Evolutionary conservation across 2,329 filamentous ascomycete genomes (phyloP), one percentile per base, ranked within the genome.

Genomic region (Aspergillus novofumigatus): DNA sequence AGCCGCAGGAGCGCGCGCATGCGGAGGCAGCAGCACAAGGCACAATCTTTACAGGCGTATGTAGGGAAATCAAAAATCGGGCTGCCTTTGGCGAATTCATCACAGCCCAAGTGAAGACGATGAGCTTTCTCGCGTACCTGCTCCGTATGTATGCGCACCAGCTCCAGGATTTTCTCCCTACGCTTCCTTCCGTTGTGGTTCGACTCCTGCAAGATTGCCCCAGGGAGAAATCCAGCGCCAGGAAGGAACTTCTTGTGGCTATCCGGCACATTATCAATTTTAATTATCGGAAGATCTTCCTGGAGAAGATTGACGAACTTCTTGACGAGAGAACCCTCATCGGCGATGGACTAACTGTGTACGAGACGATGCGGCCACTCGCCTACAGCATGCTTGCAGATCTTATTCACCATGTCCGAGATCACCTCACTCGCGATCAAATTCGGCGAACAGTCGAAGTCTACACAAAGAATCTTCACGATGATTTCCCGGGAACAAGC

Each of bases 181-280:
- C 86, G 0, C 79, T 99, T 17, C 94, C 94, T 0, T 87, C 89
- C 35, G 93, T 97, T 41, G 91, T 97, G 3, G 91, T 99, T 6
- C 86, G 94, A 5, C 78, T 99, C 49, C 80, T 99, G 49, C 91
- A 96, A 69, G 94, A 99, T 69, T 97, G 94, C 58, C 94, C 94
- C 0, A 83, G 93, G 51, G 94, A 97, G 75, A 96, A 96, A 70
- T 97, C 93, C 0, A 89, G 89, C 2, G 91, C 93, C 1, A 84
- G 95, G 20, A 99, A 99, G 72, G 94, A 99, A 74, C 81, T 99
- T 21, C 79, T 99, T 47, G 94, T 99, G 53, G 95, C 94, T 0
- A 97, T 99, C 57, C 85, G 95, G 23, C 95, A 99, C 70, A 97
- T 99, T 66, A 97, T 99, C 74, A 99, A 97, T 76, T 97, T 97